These are phyloP conservation scores for Nothopassalora personata DNA, from an alignment of 2,329 filamentous ascomycete species.

Conservation along the genomic window DNA sequence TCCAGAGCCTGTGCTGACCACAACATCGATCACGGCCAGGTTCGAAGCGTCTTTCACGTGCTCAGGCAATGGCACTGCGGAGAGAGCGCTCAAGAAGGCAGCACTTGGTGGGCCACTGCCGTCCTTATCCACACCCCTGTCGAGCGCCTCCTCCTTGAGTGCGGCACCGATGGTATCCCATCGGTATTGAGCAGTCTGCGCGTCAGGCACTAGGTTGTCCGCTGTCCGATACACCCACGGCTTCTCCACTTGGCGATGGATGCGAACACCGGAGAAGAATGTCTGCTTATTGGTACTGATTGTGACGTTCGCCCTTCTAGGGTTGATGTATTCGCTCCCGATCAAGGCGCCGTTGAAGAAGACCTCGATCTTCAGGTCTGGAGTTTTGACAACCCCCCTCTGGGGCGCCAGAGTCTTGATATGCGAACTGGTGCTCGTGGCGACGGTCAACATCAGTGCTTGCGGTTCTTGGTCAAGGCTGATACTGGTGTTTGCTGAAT, in stretches of 20 bases:
- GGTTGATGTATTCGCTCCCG: slow-evolving; percentile 21
- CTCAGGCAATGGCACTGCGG: slow-evolving; percentile 35
- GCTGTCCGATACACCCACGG: slow-evolving; percentile 39
- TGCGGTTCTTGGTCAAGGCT: background rate
- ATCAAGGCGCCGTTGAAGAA: slow-evolving; percentile 44
- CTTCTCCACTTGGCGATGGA: slow-evolving; percentile 38
- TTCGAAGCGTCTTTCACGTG: slow-evolving; percentile 25
- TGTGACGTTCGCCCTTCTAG: slow-evolving; percentile 6
- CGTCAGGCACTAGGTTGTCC: slow-evolving; percentile 6
- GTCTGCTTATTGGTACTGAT: background rate
- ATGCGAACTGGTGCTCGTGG: slow-evolving; percentile 3
- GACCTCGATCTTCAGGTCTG: slow-evolving; percentile 44
- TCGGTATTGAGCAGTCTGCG: slow-evolving; percentile 24
- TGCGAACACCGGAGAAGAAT: slow-evolving; percentile 36
- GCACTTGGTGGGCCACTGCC: slow-evolving; percentile 34
- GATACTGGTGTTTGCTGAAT: background rate
- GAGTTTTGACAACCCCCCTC: background rate
- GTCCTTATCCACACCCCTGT: slow-evolving; percentile 31
- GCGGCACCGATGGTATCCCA: slow-evolving; percentile 33
- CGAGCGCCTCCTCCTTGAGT: slow-evolving; percentile 32
- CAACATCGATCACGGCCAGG: slow-evolving; percentile 28
- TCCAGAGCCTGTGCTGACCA: slow-evolving; percentile 27
- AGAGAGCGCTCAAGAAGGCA: slow-evolving; percentile 36
- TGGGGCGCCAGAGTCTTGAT: background rate
- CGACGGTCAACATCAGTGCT: slow-evolving; percentile 11